A percentile compares a stretch with the other conserved stretches of the same genome.
Evolutionary conservation across 1,284 basidiomycete species (phyloP).

Genomic region (Meira miltonrushii): DNA sequence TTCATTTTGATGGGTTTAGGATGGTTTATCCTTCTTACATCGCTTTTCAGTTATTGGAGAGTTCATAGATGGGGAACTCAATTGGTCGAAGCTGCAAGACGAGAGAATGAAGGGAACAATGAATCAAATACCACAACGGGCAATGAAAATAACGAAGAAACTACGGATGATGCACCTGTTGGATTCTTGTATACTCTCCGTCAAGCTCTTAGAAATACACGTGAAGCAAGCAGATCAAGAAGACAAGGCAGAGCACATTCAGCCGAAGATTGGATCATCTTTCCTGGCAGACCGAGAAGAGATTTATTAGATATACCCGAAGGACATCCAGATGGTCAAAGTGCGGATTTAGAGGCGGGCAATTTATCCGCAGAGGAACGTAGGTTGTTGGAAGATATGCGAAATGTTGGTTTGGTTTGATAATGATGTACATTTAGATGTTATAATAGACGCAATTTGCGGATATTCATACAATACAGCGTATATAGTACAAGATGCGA

Average conservation of each 20-base stretch:
- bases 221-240: conserved; percentile 4
- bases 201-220: conserved; percentile 14
- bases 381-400: neutral
- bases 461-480: no score
- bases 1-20: conserved; percentile 86
- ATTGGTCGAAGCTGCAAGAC: conserved; percentile 34
- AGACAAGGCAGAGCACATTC: conserved; percentile 7
- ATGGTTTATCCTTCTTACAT: conserved; percentile 71
- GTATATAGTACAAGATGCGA: no score
- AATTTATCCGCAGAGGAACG: neutral
- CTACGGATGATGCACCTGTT: conserved; percentile 13
- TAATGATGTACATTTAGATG: no score
- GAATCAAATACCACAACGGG: neutral
- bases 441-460: no score
- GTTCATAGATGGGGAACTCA: conserved; percentile 39
- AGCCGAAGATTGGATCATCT: conserved; percentile 44
- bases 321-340: neutral
- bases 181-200: conserved; percentile 26
- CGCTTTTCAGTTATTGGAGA: conserved; percentile 68
- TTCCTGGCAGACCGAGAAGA: conserved; percentile 24
- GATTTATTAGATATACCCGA: no score
- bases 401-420: conserved; percentile 1
- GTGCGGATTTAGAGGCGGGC: neutral
- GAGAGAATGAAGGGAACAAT: conserved; percentile 22
- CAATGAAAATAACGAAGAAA: neutral